A percentile compares a stretch with the other conserved stretches of the same genome.
phyloP scores from a whole-genome alignment of 1,139 yeast genomes.

The Ashbya aceris region DNA sequence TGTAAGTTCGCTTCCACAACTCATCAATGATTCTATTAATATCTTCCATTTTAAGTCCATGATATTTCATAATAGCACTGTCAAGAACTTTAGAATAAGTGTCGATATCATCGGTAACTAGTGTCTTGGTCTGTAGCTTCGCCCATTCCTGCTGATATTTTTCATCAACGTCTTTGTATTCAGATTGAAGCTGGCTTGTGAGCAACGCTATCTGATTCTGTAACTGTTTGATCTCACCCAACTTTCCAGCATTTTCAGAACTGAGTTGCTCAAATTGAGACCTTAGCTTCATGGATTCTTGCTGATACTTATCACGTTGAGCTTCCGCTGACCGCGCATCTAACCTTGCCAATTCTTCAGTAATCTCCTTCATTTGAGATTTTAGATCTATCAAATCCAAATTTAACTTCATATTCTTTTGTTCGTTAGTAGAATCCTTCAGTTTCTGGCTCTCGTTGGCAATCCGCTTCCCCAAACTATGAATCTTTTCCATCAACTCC shows the following conservation, averaged over 20 bases:
- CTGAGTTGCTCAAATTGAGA: constrained; percentile 47
- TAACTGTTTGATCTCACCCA: constrained; percentile 81
- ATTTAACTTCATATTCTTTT: constrained; percentile 46
- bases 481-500: constrained; percentile 15
- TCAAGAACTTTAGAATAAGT: constrained; percentile 83
- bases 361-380: constrained; percentile 30
- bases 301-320: constrained; percentile 55
- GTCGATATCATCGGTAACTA: constrained; percentile 77
- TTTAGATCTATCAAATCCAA: constrained; percentile 41
- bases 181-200: constrained; percentile 52
- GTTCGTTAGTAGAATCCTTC: constrained; percentile 42
- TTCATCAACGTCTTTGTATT: constrained; percentile 58
- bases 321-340: constrained; percentile 56
- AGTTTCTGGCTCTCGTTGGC: constrained; percentile 33
- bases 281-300: constrained; percentile 47
- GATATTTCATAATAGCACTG: constrained; percentile 88
- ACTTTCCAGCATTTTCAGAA: constrained; percentile 62
- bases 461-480: constrained; percentile 11
- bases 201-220: constrained; percentile 58
- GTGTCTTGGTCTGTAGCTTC: constrained; percentile 62
- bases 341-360: constrained; percentile 33
- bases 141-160: constrained; percentile 65
- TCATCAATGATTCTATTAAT: constrained; percentile 83
- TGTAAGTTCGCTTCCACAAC: constrained; percentile 87
- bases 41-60: constrained; percentile 84